phyloP scores from a whole-genome alignment of 257 asterid species.

The Echites panduratus region DNA sequence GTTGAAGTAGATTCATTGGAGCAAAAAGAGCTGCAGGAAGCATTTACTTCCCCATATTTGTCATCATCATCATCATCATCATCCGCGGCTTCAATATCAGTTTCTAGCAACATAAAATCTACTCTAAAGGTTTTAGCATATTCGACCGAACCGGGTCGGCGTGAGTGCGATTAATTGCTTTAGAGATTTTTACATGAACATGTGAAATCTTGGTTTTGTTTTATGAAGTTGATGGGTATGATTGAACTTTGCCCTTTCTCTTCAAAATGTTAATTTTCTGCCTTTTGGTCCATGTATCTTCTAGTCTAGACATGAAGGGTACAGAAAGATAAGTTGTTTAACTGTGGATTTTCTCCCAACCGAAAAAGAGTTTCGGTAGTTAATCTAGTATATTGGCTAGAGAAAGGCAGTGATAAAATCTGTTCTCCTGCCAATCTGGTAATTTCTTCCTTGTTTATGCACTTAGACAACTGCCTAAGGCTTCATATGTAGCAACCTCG shows the following conservation, averaged over 20 bases:
- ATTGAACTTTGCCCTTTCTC: neutral
- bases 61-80: slow-evolving; percentile 22
- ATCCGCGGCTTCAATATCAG: slow-evolving; percentile 28
- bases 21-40: slow-evolving; percentile 23
- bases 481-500: too few species aligned
- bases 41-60: slow-evolving; percentile 26
- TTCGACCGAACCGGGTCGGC: neutral
- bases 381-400: too few species aligned
- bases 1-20: slow-evolving; percentile 22
- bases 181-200: neutral
- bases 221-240: neutral
- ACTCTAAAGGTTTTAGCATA: neutral
- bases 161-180: neutral
- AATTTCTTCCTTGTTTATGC: too few species aligned
- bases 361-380: too few species aligned
- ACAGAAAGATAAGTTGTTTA: neutral
- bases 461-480: too few species aligned
- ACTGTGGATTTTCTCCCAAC: too few species aligned
- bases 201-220: neutral
- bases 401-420: too few species aligned
- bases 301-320: neutral
- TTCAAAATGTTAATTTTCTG: neutral
- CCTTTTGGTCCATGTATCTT: neutral
- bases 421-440: too few species aligned
- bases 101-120: slow-evolving; percentile 18